A percentile compares a stretch with the other conserved stretches of the same genome.
These are phyloP conservation scores for Alternaria tenuissima DNA, from an alignment of 2,329 filamentous ascomycete species.

Conservation along the genomic window DNA sequence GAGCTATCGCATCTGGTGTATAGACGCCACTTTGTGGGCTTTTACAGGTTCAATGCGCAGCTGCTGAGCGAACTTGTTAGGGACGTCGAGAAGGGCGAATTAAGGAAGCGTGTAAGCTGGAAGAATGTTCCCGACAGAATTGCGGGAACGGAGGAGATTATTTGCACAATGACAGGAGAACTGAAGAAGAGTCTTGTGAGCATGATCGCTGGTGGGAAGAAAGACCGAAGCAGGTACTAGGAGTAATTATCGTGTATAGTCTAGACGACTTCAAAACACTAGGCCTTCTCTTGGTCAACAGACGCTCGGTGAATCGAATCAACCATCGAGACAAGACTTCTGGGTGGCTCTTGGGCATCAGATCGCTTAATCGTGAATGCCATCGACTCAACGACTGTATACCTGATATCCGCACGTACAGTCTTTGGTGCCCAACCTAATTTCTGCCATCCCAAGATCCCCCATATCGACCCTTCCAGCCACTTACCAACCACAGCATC, in stretches of 20 bases:
- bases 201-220: background rate
- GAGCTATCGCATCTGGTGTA: conserved; percentile 13
- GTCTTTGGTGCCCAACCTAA: background rate
- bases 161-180: background rate
- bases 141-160: background rate
- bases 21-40: background rate
- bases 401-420: background rate
- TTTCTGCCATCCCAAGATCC: background rate
- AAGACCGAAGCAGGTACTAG: background rate
- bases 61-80: background rate
- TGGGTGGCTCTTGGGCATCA: no score
- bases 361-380: no score
- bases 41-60: background rate
- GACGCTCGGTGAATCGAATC: no score
- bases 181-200: background rate
- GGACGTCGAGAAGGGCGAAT: background rate
- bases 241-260: background rate
- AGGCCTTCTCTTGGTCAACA: no score
- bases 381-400: no score
- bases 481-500: background rate
- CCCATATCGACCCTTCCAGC: background rate
- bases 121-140: background rate
- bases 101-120: background rate
- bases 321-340: no score
- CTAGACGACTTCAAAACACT: no score